phyloP scores from a whole-genome alignment of 2,329 filamentous ascomycete species.

The Colletotrichum sp. region DNA sequence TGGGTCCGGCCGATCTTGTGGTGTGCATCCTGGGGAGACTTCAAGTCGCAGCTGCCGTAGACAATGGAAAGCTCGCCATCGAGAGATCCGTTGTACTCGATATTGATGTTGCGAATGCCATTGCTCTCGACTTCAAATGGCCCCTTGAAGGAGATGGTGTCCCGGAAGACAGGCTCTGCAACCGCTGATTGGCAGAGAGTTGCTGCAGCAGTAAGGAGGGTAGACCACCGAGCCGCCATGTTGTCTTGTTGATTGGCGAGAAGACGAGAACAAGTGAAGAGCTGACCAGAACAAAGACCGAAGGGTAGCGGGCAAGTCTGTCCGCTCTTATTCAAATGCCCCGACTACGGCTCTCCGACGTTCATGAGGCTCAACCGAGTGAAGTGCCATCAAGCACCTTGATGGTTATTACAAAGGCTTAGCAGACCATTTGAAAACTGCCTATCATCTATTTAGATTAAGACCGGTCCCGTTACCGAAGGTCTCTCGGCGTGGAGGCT shows the following conservation, averaged over 20 bases:
- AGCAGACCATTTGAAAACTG: background rate
- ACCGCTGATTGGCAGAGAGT: background rate
- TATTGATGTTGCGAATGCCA: conserved; percentile 25
- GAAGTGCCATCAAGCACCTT: conserved; percentile 1
- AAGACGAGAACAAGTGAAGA: background rate
- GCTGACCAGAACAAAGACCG: background rate
- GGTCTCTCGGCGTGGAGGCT: background rate
- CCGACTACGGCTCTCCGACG: background rate
- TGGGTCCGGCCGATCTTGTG: conserved; percentile 26
- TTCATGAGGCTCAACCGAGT: background rate
- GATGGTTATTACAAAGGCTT: background rate
- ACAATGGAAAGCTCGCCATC: conserved; percentile 24
- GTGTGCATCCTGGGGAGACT: background rate
- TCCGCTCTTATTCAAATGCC: background rate
- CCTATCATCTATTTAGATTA: background rate
- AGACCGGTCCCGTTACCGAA: background rate
- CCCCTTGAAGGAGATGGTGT: background rate
- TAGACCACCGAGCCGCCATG: conserved; percentile 3
- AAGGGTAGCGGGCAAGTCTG: background rate
- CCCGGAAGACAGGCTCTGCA: background rate
- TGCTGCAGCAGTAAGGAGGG: background rate
- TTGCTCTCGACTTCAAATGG: conserved; percentile 19
- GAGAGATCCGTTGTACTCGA: conserved; percentile 23
- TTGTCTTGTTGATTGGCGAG: background rate
- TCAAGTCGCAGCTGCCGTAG: conserved; percentile 23